A percentile compares a stretch with the other conserved stretches of the same genome.
These are phyloP conservation scores for Alternaria gansuensis DNA, from an alignment of 2,329 filamentous ascomycete genomes.

Conservation along the genomic window DNA sequence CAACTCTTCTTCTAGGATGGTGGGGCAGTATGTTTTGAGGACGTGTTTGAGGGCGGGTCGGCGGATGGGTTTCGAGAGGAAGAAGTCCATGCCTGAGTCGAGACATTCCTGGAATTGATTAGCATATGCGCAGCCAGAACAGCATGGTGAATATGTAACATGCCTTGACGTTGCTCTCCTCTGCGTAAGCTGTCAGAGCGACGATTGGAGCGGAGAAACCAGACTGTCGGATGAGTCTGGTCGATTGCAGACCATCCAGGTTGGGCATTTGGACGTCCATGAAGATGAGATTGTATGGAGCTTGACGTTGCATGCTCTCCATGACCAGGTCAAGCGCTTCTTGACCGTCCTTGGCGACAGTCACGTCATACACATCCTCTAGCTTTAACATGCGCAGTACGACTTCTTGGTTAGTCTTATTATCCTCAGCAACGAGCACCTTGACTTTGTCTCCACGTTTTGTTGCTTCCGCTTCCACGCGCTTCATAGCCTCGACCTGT, in stretches of 20 bases:
- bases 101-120: constrained; percentile 62
- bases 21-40: constrained; percentile 79
- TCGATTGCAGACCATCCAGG: constrained; percentile 86
- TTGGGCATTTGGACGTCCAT: constrained; percentile 98
- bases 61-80: constrained; percentile 78
- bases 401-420: constrained; percentile 61
- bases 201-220: constrained; percentile 90
- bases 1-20: constrained; percentile 74
- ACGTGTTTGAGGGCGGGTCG: constrained; percentile 88
- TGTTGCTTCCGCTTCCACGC: constrained; percentile 69
- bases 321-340: constrained; percentile 89
- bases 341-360: constrained; percentile 77
- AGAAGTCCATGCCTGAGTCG: constrained; percentile 92
- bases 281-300: constrained; percentile 85
- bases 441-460: constrained; percentile 69
- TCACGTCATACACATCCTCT: constrained; percentile 85
- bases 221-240: constrained; percentile 82
- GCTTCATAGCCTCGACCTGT: constrained; percentile 72
- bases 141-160: constrained; percentile 52
- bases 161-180: constrained; percentile 87
- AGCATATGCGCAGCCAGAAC: constrained; percentile 6
- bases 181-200: constrained; percentile 86
- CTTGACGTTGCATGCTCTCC: constrained; percentile 76
- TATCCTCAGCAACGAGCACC: constrained; percentile 86
- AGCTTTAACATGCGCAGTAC: constrained; percentile 74